Evolutionary conservation across 805 yeast genomes (phyloP).

Genomic region (Barnettozyma pratensis): DNA sequence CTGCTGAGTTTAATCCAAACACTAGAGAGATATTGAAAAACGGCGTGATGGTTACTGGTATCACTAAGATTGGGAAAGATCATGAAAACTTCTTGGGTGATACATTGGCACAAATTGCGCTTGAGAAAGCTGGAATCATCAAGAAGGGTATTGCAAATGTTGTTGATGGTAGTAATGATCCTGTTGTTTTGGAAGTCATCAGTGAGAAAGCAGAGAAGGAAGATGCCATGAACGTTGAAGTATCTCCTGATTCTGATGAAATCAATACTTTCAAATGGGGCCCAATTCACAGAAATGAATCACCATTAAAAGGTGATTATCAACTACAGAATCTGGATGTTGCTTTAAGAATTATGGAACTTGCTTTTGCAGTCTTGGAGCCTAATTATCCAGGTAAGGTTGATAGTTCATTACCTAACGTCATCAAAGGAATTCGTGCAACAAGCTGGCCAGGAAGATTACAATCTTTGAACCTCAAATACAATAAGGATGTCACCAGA

Average conservation of each 20-base stretch:
- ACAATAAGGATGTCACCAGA: slow-evolving; percentile 19
- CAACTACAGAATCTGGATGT: slow-evolving; percentile 67
- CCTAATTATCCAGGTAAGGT: slow-evolving; percentile 21
- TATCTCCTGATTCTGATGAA: slow-evolving; percentile 9
- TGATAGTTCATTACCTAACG: slow-evolving; percentile 28
- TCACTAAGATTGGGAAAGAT: slow-evolving; percentile 82
- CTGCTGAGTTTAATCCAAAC: slow-evolving; percentile 9
- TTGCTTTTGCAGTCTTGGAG: slow-evolving; percentile 23
- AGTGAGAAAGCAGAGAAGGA: slow-evolving; percentile 29
- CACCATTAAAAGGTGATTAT: slow-evolving; percentile 68
- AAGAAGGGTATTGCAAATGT: slow-evolving; percentile 53
- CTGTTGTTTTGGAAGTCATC: slow-evolving; percentile 45
- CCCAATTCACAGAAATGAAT: slow-evolving; percentile 22
- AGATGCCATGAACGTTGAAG: slow-evolving; percentile 26
- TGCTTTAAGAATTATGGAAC: slow-evolving; percentile 53
- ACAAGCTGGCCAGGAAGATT: slow-evolving; percentile 88
- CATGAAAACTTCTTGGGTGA: slow-evolving; percentile 76
- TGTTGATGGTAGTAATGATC: slow-evolving; percentile 63
- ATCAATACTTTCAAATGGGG: slow-evolving; percentile 29
- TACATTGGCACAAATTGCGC: slow-evolving; percentile 60
- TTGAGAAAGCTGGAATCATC: slow-evolving; percentile 83
- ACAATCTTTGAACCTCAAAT: slow-evolving; percentile 41
- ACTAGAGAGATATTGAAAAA: slow-evolving; percentile 6
- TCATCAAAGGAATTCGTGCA: slow-evolving; percentile 45
- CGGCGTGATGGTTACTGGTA: slow-evolving; percentile 59